Conservation (phyloP, 2,329 filamentous ascomycete genomes). For the Fusarium sp. region DNA sequence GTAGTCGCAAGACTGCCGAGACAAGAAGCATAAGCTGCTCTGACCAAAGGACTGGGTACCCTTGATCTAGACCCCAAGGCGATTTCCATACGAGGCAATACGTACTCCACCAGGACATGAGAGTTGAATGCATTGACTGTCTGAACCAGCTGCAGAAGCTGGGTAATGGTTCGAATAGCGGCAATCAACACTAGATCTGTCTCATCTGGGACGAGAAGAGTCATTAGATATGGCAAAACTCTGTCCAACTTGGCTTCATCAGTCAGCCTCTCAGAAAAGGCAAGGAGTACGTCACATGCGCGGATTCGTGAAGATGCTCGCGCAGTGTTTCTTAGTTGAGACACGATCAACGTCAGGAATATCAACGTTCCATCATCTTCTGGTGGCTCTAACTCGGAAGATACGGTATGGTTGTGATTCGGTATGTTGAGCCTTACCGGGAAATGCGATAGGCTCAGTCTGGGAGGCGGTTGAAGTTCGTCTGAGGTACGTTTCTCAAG, state of each 20-base stretch:
- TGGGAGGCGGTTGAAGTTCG: slow-evolving; percentile 45
- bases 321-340: slow-evolving; percentile 89
- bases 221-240: slow-evolving; percentile 89
- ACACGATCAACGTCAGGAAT: slow-evolving; percentile 88
- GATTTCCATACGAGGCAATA: slow-evolving; percentile 71
- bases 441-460: slow-evolving; percentile 72
- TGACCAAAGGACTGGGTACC: slow-evolving; percentile 74
- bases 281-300: slow-evolving; percentile 90
- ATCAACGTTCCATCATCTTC: slow-evolving; percentile 92
- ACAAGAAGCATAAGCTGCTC: slow-evolving; percentile 93
- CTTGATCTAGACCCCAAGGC: slow-evolving; percentile 60
- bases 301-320: slow-evolving; percentile 87
- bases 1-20: slow-evolving; percentile 89
- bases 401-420: slow-evolving; percentile 80
- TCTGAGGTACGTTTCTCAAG: slow-evolving; percentile 57
- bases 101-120: slow-evolving; percentile 76
- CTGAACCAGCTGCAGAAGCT: slow-evolving; percentile 86
- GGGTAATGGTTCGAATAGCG: slow-evolving; percentile 86
- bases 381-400: slow-evolving; percentile 68
- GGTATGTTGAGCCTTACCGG: slow-evolving; percentile 89
- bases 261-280: slow-evolving; percentile 89
- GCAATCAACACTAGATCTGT: slow-evolving; percentile 87
- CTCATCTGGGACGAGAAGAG: slow-evolving; percentile 78
- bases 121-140: slow-evolving; percentile 85
- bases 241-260: slow-evolving; percentile 97